These are phyloP conservation scores for Leishmania major DNA, from an alignment of 208 protist genomes.

Conservation along the genomic window DNA sequence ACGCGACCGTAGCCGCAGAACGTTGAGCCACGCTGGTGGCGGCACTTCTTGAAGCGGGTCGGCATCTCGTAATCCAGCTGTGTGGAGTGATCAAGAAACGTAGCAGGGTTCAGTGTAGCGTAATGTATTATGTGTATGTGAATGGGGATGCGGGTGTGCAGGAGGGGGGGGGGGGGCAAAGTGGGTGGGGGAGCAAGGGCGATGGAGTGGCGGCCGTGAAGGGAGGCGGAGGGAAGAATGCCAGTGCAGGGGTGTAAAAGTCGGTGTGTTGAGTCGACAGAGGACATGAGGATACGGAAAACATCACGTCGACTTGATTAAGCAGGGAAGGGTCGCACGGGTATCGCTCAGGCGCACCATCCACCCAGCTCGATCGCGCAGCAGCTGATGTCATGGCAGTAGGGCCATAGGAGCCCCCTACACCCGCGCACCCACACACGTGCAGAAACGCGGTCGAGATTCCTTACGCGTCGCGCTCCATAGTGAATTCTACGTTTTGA, in stretches of 20 bases:
- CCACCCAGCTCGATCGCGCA: not conserved
- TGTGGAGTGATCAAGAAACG: not conserved
- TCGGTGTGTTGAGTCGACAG: slow-evolving; percentile 4
- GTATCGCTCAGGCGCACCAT: not conserved
- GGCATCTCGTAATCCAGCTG: slow-evolving; percentile 54
- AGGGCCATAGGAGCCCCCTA: not conserved
- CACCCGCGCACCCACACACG: not conserved
- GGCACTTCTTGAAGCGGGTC: slow-evolving; percentile 92
- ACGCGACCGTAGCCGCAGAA: slow-evolving; percentile 93
- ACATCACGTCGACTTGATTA: not conserved
- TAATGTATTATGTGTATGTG: not conserved
- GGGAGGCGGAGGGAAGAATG: not conserved
- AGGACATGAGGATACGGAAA: not conserved
- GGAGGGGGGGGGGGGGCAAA: not conserved
- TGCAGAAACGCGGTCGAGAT: not conserved
- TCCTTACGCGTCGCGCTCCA: not conserved
- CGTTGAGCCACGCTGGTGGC: slow-evolving; percentile 93
- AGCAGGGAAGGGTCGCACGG: not conserved
- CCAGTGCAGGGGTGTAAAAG: not conserved
- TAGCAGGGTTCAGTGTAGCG: not conserved
- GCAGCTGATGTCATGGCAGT: not conserved
- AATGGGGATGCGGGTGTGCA: not conserved
- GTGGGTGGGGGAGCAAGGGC: not conserved
- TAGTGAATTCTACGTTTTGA: not conserved
- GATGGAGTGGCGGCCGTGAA: not conserved